phyloP scores from a whole-genome alignment of 805 yeast genomes.

The Ogataea nitratoaversa region DNA sequence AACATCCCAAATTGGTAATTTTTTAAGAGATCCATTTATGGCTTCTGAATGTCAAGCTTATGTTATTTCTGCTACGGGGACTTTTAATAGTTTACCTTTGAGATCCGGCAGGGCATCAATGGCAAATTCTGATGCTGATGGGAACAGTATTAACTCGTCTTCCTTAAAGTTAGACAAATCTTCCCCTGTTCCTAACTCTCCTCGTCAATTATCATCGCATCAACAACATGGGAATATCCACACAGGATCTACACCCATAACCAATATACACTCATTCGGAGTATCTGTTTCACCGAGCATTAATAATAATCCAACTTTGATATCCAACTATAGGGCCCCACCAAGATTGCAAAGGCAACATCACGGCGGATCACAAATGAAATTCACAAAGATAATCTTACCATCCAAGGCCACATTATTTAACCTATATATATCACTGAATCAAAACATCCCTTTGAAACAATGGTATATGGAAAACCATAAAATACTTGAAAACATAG shows the following conservation, averaged over 20 bases:
- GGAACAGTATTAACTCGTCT: slow-evolving; percentile 15
- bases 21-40: slow-evolving; percentile 60
- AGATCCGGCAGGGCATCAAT: slow-evolving; percentile 25
- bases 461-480: slow-evolving; percentile 78
- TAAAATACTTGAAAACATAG: slow-evolving; percentile 58
- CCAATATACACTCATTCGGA: neutral
- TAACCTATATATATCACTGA: slow-evolving; percentile 69
- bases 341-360: neutral
- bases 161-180: slow-evolving; percentile 10
- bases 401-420: slow-evolving; percentile 69
- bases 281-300: neutral
- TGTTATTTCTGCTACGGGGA: slow-evolving; percentile 46
- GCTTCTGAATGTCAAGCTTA: slow-evolving; percentile 84
- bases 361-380: slow-evolving; percentile 1
- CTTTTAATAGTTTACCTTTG: slow-evolving; percentile 33
- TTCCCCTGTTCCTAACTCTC: slow-evolving; percentile 3
- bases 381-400: slow-evolving; percentile 25
- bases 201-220: neutral
- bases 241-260: neutral
- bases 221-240: neutral
- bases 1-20: slow-evolving; percentile 67
- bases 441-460: slow-evolving; percentile 70
- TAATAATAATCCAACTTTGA: neutral
- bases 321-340: neutral
- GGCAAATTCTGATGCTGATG: slow-evolving; percentile 21